These are phyloP conservation scores for Globisporangium splendens DNA, from an alignment of 352 stramenopile genomes.

Conservation along the genomic window DNA sequence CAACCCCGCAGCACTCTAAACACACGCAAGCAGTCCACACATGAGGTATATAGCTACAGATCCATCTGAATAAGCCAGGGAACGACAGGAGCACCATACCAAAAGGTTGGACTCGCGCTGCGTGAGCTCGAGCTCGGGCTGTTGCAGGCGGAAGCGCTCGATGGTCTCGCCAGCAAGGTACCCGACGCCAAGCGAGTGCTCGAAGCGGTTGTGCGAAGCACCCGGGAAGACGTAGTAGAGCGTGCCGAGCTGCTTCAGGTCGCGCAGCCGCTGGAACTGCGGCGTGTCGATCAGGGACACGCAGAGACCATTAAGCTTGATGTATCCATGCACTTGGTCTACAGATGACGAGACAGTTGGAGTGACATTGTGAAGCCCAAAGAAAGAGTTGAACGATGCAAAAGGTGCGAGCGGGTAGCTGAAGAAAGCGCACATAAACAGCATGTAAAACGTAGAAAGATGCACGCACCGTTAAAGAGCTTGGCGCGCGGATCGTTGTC, in stretches of 20 bases:
- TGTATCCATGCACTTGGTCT: conserved; percentile 84
- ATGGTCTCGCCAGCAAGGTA: conserved; percentile 90
- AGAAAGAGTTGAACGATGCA: not conserved
- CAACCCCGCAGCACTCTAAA: conserved; percentile 69
- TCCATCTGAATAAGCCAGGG: too few species aligned
- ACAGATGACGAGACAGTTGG: not conserved
- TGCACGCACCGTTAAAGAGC: conserved; percentile 57
- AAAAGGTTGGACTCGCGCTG: conserved; percentile 73
- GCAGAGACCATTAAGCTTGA: conserved; percentile 71
- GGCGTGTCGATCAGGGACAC: conserved; percentile 89
- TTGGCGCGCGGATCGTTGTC: conserved; percentile 26
- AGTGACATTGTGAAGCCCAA: not conserved
- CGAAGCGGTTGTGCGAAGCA: conserved; percentile 93
- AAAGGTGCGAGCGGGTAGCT: not conserved
- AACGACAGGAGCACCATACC: conserved; percentile 20
- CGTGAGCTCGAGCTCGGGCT: conserved; percentile 90
- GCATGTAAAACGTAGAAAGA: too few species aligned
- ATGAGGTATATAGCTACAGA: too few species aligned
- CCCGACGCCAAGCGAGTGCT: conserved; percentile 94
- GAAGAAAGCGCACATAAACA: not conserved
- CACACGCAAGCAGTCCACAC: too few species aligned
- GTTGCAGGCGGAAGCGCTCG: conserved; percentile 72
- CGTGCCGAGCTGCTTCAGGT: conserved; percentile 93
- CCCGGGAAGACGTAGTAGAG: conserved; percentile 86
- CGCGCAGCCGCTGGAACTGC: conserved; percentile 93